Percentiles rank a stretch among this genome's conserved stretches.
phyloP scores from a whole-genome alignment of 1,139 yeast species.

The Magnusiomyces suaveolens region DNA sequence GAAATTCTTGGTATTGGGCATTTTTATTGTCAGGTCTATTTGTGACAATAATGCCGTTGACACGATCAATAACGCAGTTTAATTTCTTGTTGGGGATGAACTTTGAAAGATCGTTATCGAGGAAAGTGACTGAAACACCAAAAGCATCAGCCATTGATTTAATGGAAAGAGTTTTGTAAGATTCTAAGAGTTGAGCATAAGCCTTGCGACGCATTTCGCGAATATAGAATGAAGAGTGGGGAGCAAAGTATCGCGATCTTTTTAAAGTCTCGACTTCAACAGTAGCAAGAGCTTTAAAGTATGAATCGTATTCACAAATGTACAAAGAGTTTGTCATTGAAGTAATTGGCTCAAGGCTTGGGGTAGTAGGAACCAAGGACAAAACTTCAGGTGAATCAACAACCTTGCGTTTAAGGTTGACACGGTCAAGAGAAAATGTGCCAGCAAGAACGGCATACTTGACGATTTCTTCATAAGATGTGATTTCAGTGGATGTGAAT shows the following conservation, averaged over 20 bases:
- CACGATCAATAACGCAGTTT: constrained; percentile 92
- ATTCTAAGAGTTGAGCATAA: constrained; percentile 85
- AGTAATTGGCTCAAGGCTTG: constrained; percentile 69
- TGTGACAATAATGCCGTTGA: constrained; percentile 90
- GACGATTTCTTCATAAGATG: constrained; percentile 84
- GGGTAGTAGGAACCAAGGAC: constrained; percentile 67
- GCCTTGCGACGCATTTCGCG: constrained; percentile 95
- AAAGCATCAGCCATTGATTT: constrained; percentile 92
- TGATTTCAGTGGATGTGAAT: constrained; percentile 87
- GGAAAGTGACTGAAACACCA: constrained; percentile 75
- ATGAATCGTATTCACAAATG: constrained; percentile 76
- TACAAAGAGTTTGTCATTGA: constrained; percentile 79
- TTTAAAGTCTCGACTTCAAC: constrained; percentile 67
- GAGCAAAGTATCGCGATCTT: constrained; percentile 64
- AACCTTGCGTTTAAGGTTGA: constrained; percentile 70
- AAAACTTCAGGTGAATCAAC: constrained; percentile 92
- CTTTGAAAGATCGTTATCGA: constrained; percentile 71
- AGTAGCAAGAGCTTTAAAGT: constrained; percentile 68
- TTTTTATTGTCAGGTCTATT: constrained; percentile 94
- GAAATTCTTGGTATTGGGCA: constrained; percentile 78
- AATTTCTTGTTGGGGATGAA: constrained; percentile 85
- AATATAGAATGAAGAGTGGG: constrained; percentile 74
- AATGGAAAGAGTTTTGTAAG: constrained; percentile 81
- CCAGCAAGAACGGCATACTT: constrained; percentile 87
- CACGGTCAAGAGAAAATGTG: constrained; percentile 69